phyloP scores from a whole-genome alignment of 2,329 filamentous ascomycete species.

The Dactylellina drechsleri region DNA sequence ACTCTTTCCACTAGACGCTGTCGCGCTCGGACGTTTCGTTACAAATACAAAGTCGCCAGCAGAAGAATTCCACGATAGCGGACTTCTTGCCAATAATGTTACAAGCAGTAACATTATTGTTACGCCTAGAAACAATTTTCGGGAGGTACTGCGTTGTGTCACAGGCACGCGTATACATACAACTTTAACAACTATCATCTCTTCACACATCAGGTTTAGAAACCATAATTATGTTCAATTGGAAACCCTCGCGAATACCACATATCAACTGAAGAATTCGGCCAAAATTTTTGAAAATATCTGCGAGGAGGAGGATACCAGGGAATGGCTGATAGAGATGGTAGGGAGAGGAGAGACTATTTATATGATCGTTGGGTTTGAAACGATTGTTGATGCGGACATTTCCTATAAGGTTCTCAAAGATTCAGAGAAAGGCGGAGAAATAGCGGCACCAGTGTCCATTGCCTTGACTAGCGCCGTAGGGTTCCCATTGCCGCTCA shows the following conservation, averaged over 20 bases:
- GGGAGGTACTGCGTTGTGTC: background rate
- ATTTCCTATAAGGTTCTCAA: background rate
- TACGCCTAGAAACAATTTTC: background rate
- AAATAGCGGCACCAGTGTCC: background rate
- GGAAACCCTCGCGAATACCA: constrained; percentile 6
- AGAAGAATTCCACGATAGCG: constrained; percentile 33
- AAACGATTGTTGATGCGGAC: constrained; percentile 6
- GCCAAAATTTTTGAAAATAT: constrained; percentile 17
- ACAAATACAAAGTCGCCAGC: constrained; percentile 20
- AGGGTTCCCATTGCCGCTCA: background rate
- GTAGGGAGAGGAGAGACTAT: background rate
- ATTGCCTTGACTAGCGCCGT: background rate
- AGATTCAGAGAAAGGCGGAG: background rate
- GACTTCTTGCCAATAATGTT: constrained; percentile 4
- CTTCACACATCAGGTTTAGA: background rate
- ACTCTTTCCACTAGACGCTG: constrained; percentile 28
- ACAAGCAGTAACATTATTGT: constrained; percentile 4
- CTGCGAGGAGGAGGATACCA: constrained; percentile 1
- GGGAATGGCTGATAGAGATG: constrained; percentile 9
- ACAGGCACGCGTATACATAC: background rate
- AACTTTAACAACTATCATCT: background rate
- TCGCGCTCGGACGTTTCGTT: constrained; percentile 39
- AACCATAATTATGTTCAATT: background rate
- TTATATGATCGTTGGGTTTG: constrained; percentile 37
- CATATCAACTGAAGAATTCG: constrained; percentile 30